Base-by-base conservation (phyloP, 1,284 basidiomycete genomes). In the Ganoderma lingzhi region DNA sequence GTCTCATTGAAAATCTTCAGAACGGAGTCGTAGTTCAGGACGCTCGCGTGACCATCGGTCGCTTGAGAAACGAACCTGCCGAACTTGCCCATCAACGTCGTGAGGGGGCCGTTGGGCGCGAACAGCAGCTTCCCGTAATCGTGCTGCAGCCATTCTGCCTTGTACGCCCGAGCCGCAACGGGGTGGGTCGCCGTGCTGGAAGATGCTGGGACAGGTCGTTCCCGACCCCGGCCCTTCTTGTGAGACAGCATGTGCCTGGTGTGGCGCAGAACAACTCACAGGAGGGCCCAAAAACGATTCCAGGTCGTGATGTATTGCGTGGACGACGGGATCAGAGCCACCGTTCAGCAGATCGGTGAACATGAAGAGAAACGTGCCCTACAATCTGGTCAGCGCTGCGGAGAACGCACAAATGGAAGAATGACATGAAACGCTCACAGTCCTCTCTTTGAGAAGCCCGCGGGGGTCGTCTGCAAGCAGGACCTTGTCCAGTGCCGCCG, bases 361-460 rank as follows among this genome's bases (percentile, higher is more conserved):
- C 66, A 71, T 71, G 64, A 68, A 73, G 44, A 61, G 66, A 48
- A 58, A 68, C 9, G 72, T 71, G 12, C 72, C 72, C 72, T 73
- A 32, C 2, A 19, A n/a, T 30, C 12, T 8, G 35, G 35, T 35
- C 8, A 35, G 35, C 35, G 8, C 23, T 23, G 23, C 35, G 35
- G 35, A 35, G 35, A 35, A 39, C 35, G 32, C 6, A 60, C 19
- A 28, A 3, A 4, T 12, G 41, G n/a, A 23, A 23, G 23, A 23
- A 37, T 41, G 51, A 35, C 23, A 35, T 9, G 30, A 56, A 30
- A 55, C 9, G 3, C 53, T 17, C 15, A 19, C 53, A 5, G 53
- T 56, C 15, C 53, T 56, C 30, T 56, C 53, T 30, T 56, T 56
- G 53, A 56, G 53, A 56, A 35, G 14, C 5, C 32, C 53, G 30